A percentile compares a stretch with the other conserved stretches of the same genome.
Conservation (phyloP, 2,329 filamentous ascomycete species). For the Myriosclerotinia duriaeana region DNA sequence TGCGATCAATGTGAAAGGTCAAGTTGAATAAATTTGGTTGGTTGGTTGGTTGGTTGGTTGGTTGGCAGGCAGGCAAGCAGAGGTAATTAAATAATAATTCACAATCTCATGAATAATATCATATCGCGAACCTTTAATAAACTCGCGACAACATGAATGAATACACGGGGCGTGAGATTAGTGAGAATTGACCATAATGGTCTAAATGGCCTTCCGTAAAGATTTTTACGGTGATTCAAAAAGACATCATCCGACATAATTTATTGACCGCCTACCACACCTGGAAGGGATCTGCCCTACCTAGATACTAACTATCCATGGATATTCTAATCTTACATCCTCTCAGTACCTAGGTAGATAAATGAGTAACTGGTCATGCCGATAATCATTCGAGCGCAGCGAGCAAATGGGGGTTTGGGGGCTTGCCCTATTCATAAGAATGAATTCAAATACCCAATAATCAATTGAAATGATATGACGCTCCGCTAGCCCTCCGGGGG, state of each 20-base stretch:
- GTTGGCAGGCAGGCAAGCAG: too few relatives aligned
- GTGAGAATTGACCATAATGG: neutral
- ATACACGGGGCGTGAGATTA: conserved; percentile 18
- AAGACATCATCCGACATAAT: too few relatives aligned
- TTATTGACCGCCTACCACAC: too few relatives aligned
- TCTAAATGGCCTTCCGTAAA: neutral
- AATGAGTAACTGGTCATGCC: too few relatives aligned
- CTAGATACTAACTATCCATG: too few relatives aligned
- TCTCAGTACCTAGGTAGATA: neutral
- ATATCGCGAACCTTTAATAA: conserved; percentile 6
- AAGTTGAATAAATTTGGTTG: conserved; percentile 1
- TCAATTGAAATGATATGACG: neutral
- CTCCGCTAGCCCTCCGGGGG: neutral
- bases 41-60: too few relatives aligned
- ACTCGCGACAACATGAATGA: conserved; percentile 6
- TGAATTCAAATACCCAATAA: too few relatives aligned
- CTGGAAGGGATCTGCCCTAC: too few relatives aligned
- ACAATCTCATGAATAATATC: neutral
- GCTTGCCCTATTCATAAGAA: neutral
- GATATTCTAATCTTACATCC: too few relatives aligned
- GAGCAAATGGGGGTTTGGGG: neutral
- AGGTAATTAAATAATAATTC: neutral
- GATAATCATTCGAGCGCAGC: too few relatives aligned
- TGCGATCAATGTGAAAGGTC: neutral
- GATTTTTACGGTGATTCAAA: too few relatives aligned